Conservation (phyloP, 805 yeast species). For the Starmerella bombicola region DNA sequence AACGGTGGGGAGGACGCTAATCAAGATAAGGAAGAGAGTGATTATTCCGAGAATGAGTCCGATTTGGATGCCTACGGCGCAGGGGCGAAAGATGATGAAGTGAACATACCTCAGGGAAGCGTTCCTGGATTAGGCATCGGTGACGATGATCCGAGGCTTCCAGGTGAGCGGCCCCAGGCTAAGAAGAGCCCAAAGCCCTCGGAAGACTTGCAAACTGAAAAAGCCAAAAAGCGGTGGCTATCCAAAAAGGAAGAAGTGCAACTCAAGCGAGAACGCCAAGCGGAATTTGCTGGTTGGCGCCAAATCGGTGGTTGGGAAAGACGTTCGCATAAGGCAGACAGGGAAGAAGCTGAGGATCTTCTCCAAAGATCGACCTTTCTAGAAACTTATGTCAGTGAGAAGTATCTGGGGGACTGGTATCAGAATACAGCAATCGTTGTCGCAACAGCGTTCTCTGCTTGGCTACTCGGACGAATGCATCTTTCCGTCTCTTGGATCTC, state of each 20-base stretch:
- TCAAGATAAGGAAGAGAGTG: background rate
- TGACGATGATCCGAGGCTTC: slow-evolving; percentile 20
- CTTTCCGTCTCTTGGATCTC: slow-evolving; percentile 74
- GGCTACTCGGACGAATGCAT: slow-evolving; percentile 63
- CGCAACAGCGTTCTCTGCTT: slow-evolving; percentile 57
- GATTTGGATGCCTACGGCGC: background rate
- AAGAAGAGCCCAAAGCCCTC: slow-evolving; percentile 5
- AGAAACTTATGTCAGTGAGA: slow-evolving; percentile 64
- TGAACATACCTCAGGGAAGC: slow-evolving; percentile 19
- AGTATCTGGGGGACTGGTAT: slow-evolving; percentile 88
- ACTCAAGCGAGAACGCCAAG: slow-evolving; percentile 40
- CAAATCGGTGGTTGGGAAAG: slow-evolving; percentile 79
- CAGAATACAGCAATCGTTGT: slow-evolving; percentile 69
- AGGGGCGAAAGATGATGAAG: slow-evolving; percentile 4
- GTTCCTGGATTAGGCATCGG: slow-evolving; percentile 23
- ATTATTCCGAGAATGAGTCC: background rate
- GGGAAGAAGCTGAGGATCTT: slow-evolving; percentile 56
- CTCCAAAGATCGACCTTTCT: slow-evolving; percentile 56
- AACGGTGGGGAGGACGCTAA: background rate
- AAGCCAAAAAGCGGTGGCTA: slow-evolving; percentile 11
- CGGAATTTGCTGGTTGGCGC: slow-evolving; percentile 80
- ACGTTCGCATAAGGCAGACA: slow-evolving; percentile 32
- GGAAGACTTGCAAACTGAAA: slow-evolving; percentile 8
- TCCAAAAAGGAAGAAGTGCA: slow-evolving; percentile 25
- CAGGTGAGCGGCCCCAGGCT: slow-evolving; percentile 14